Evolutionary conservation across 257 asterid genomes (phyloP).

Genomic region (Petunia axillaris): DNA sequence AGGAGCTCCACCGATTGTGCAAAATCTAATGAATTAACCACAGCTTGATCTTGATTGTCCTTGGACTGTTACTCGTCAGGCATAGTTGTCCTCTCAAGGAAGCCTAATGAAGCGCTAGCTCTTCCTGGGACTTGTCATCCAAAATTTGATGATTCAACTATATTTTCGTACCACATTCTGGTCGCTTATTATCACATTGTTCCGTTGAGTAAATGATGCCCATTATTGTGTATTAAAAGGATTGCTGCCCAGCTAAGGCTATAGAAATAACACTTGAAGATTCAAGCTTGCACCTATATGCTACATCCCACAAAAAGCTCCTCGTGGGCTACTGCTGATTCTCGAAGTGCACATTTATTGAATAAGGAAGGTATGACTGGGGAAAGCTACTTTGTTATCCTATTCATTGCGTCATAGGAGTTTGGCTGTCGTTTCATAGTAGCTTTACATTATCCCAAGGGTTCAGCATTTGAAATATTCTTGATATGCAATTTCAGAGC

Average conservation of each 20-base stretch:
- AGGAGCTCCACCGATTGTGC: conserved; percentile 22
- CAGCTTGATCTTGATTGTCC: neutral
- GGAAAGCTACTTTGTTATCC: neutral
- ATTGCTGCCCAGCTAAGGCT: neutral
- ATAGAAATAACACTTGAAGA: neutral
- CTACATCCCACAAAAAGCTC: neutral
- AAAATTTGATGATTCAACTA: neutral
- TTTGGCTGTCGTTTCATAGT: neutral
- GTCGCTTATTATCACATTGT: neutral
- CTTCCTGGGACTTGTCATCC: neutral
- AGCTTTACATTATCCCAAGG: neutral
- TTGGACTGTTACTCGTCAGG: neutral
- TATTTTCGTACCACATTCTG: neutral
- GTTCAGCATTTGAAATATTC: neutral
- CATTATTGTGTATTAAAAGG: neutral
- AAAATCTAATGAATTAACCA: neutral
- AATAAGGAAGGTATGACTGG: neutral
- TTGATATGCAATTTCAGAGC: neutral
- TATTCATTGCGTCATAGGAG: neutral
- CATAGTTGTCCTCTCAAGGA: neutral
- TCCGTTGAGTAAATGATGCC: neutral
- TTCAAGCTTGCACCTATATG: neutral
- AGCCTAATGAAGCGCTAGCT: conserved; percentile 9
- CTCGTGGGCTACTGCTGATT: neutral
- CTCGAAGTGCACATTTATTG: neutral